phyloP scores from a whole-genome alignment of 2,329 filamentous ascomycete species.

The Phialocephala sp. region DNA sequence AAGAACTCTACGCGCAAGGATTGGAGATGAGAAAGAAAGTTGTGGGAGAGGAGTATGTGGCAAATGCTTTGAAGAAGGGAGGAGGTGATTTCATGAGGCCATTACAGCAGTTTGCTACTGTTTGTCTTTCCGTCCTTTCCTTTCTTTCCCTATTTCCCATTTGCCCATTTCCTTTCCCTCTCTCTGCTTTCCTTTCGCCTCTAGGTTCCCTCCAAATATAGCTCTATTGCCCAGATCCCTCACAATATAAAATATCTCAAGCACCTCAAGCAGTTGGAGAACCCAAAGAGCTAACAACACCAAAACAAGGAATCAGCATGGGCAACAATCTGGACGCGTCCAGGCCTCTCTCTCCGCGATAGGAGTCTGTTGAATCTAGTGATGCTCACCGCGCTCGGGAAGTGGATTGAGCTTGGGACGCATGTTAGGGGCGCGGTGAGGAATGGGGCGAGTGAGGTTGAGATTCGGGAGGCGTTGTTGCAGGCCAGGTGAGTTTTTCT shows the following conservation, averaged over 20 bases:
- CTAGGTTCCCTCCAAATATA: too few relatives aligned
- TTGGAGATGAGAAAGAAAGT: slow-evolving; percentile 38
- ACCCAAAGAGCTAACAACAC: neutral
- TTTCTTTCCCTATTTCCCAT: neutral
- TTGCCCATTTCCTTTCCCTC: neutral
- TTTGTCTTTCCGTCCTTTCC: slow-evolving; percentile 20
- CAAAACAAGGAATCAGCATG: slow-evolving; percentile 38
- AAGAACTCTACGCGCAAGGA: slow-evolving; percentile 32
- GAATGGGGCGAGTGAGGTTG: slow-evolving; percentile 39
- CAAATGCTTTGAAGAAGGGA: slow-evolving; percentile 29
- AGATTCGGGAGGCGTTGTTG: slow-evolving; percentile 40
- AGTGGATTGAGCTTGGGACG: slow-evolving; percentile 41
- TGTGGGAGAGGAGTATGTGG: slow-evolving; percentile 40
- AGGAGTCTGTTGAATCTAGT: slow-evolving; percentile 40
- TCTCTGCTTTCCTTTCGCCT: neutral
- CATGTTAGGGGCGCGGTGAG: slow-evolving; percentile 41
- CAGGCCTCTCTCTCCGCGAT: slow-evolving; percentile 36
- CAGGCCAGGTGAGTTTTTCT: slow-evolving; percentile 37
- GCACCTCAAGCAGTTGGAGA: neutral
- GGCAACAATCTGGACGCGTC: slow-evolving; percentile 42
- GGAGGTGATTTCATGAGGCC: slow-evolving; percentile 38
- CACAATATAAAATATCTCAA: too few relatives aligned
- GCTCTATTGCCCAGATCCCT: too few relatives aligned
- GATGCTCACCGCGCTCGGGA: slow-evolving; percentile 40
- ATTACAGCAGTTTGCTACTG: slow-evolving; percentile 40